phyloP scores from a whole-genome alignment of 768 basidiomycete species.

The Boletus edulis region DNA sequence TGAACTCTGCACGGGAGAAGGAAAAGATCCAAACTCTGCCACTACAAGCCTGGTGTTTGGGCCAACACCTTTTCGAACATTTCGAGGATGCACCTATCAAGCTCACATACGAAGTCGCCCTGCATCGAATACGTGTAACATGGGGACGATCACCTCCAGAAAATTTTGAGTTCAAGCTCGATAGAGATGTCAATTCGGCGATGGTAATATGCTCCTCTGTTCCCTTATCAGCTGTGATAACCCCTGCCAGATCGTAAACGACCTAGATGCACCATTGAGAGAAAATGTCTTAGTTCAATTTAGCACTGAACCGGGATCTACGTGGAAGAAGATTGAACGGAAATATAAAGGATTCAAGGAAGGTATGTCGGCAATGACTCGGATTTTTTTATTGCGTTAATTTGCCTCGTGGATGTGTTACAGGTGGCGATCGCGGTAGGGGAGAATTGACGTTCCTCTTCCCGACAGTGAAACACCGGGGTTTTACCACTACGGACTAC shows the following conservation, averaged over 20 bases:
- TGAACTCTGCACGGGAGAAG: conserved; percentile 14
- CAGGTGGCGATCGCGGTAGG: conserved; percentile 15
- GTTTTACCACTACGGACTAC: conserved; percentile 21
- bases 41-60: conserved; percentile 29
- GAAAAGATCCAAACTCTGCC: conserved; percentile 14
- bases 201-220: conserved; percentile 12
- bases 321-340: conserved; percentile 9
- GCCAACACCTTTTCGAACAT: conserved; percentile 16
- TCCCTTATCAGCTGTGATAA: background rate
- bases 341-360: conserved; percentile 20
- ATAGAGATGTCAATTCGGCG: conserved; percentile 8
- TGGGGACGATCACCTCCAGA: conserved; percentile 10
- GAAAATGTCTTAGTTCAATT: conserved; percentile 25
- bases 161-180: conserved; percentile 15
- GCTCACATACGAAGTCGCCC: conserved; percentile 12
- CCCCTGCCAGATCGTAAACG: conserved; percentile 24
- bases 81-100: conserved; percentile 8
- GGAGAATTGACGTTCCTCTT: conserved; percentile 20
- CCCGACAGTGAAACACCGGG: conserved; percentile 15
- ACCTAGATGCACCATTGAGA: conserved; percentile 5
- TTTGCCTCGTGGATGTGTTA: background rate
- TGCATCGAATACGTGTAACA: conserved; percentile 8
- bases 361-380: conserved; percentile 18
- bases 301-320: background rate
- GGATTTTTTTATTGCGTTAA: background rate